Evolutionary conservation across 495 filamentous ascomycete species (phyloP).

Genomic region (Collariella sp.): DNA sequence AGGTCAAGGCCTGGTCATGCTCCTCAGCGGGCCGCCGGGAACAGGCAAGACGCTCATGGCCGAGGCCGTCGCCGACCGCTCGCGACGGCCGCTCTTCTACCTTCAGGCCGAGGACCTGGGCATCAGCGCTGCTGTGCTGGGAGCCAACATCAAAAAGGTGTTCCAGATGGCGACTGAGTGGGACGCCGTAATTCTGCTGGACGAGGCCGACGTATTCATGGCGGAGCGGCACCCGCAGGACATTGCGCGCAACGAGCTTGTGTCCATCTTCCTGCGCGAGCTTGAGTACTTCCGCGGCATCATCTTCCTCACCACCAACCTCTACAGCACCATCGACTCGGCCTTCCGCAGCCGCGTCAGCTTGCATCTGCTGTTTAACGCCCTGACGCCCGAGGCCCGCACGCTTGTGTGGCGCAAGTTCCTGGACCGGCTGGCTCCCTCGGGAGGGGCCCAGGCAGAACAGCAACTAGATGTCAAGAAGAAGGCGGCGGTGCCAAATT

Average conservation of each 20-base stretch:
- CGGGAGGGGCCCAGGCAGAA: too few species aligned
- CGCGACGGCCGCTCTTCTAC: constrained; percentile 41
- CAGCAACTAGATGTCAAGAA: background rate
- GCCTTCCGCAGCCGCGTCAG: constrained; percentile 31
- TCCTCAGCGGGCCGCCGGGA: constrained; percentile 42
- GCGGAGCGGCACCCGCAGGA: constrained; percentile 38
- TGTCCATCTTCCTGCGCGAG: constrained; percentile 45
- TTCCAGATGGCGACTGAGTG: constrained; percentile 45
- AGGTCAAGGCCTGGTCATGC: constrained; percentile 27
- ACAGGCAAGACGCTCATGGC: constrained; percentile 55
- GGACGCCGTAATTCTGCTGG: constrained; percentile 45
- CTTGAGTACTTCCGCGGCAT: constrained; percentile 50
- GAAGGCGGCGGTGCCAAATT: background rate
- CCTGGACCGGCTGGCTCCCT: constrained; percentile 14
- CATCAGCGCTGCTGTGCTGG: constrained; percentile 37
- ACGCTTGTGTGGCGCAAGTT: constrained; percentile 28
- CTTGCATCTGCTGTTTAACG: constrained; percentile 26
- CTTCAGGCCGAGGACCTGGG: constrained; percentile 49
- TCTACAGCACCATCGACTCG: constrained; percentile 29
- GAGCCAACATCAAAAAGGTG: constrained; percentile 42
- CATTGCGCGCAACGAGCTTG: constrained; percentile 45
- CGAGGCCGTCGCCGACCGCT: constrained; percentile 44
- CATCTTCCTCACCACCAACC: constrained; percentile 45
- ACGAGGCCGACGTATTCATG: constrained; percentile 48
- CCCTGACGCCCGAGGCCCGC: constrained; percentile 22